A percentile compares a stretch with the other conserved stretches of the same genome.
Conservation (phyloP, 192 early-diverging fungal genomes). For the Gigaspora rosea region DNA sequence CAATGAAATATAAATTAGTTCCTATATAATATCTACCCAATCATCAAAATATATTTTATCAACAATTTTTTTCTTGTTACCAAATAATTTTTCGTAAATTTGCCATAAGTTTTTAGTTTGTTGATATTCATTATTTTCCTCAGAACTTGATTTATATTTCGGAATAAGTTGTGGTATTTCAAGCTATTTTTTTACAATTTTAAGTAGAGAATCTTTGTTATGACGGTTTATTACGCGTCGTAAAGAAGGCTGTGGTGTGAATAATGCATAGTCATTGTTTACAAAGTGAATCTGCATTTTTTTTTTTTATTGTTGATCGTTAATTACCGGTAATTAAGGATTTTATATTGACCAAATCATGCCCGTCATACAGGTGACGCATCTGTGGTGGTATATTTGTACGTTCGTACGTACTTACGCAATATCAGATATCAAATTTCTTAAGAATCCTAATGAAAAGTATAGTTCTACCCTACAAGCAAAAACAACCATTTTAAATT, state of each 20-base stretch:
- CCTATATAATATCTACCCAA: slow-evolving; percentile 23
- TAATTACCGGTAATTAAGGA: no score
- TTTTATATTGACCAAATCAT: no score
- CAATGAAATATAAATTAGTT: slow-evolving; percentile 16
- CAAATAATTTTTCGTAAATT: slow-evolving; percentile 7
- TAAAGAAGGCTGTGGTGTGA: slow-evolving; percentile 26
- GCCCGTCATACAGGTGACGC: no score
- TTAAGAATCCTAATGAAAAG: no score
- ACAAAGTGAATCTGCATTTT: background rate
- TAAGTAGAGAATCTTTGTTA: slow-evolving; percentile 41
- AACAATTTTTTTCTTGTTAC: slow-evolving; percentile 25
- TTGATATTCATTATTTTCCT: slow-evolving; percentile 28
- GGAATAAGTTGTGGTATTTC: slow-evolving; percentile 30
- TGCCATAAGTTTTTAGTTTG: slow-evolving; percentile 15
- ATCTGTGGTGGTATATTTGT: no score
- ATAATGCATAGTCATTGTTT: background rate
- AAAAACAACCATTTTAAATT: no score
- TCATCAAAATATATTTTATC: slow-evolving; percentile 27
- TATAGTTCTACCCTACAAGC: no score
- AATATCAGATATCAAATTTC: no score
- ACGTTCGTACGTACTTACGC: no score
- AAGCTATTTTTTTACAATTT: slow-evolving; percentile 39
- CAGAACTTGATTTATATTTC: no score
- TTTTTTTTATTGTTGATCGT: no score
- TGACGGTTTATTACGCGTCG: slow-evolving; percentile 43